A percentile compares a stretch with the other conserved stretches of the same genome.
phyloP scores from a whole-genome alignment of 2,329 filamentous ascomycete genomes.

The Cucurbitaria berberidis region DNA sequence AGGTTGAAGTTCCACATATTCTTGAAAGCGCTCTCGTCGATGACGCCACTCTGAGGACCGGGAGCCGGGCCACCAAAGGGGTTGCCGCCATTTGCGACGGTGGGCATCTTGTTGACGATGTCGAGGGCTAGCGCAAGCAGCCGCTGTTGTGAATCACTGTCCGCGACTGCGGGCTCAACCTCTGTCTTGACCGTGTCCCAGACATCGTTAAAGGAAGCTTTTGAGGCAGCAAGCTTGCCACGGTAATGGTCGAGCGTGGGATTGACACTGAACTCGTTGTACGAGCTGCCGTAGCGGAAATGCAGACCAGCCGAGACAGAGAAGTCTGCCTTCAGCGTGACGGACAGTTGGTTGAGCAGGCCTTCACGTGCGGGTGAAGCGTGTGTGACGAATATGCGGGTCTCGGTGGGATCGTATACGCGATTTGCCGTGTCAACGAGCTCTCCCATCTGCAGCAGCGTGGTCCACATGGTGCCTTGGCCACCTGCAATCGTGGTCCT shows the following conservation, averaged over 20 bases:
- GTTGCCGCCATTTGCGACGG: constrained; percentile 91
- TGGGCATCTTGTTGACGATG: constrained; percentile 98
- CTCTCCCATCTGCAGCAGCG: constrained; percentile 95
- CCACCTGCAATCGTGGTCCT: constrained; percentile 97
- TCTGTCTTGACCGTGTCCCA: constrained; percentile 99
- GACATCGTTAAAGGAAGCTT: constrained; percentile 98
- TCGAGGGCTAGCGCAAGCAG: constrained; percentile 88
- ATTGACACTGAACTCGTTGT: constrained; percentile 99
- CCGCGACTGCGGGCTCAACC: constrained; percentile 90
- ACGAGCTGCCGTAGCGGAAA: constrained; percentile 98
- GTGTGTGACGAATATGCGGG: constrained; percentile 94
- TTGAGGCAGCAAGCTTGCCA: constrained; percentile 95
- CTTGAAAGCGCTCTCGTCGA: constrained; percentile 99
- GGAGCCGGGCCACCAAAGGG: constrained; percentile 88
- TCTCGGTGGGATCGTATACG: constrained; percentile 98
- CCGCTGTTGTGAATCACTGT: constrained; percentile 93
- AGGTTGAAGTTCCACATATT: constrained; percentile 99
- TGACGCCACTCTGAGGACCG: constrained; percentile 78
- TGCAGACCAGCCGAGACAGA: constrained; percentile 96
- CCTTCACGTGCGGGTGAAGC: constrained; percentile 96
- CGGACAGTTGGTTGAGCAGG: constrained; percentile 95
- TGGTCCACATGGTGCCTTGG: constrained; percentile 99
- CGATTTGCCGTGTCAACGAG: constrained; percentile 96
- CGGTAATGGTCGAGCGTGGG: constrained; percentile 97
- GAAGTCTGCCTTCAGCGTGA: constrained; percentile 97